phyloP scores from a whole-genome alignment of 2,329 filamentous ascomycete species.

The Penicillium sp. region DNA sequence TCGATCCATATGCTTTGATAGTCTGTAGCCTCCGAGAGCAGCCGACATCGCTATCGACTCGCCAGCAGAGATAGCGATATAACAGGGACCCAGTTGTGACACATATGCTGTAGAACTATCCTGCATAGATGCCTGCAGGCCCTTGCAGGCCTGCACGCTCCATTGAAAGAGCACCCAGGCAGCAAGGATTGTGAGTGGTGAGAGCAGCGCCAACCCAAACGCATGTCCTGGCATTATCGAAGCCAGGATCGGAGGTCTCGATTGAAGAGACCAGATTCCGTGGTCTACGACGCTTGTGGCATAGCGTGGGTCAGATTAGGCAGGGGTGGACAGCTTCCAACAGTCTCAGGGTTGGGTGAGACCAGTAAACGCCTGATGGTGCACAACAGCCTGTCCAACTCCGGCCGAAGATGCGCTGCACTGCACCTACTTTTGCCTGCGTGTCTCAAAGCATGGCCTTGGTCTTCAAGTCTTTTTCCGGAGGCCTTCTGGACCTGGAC shows the following conservation, averaged over 20 bases:
- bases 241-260: slow-evolving; percentile 15
- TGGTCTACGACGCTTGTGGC: slow-evolving; percentile 3
- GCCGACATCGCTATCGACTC: background rate
- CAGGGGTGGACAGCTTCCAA: slow-evolving; percentile 5
- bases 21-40: background rate
- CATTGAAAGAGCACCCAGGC: slow-evolving; percentile 10
- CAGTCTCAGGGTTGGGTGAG: background rate
- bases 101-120: slow-evolving; percentile 17
- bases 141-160: slow-evolving; percentile 20
- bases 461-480: background rate
- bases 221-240: slow-evolving; percentile 4
- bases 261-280: background rate
- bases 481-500: background rate
- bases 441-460: background rate
- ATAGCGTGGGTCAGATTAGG: slow-evolving; percentile 13
- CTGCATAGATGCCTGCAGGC: slow-evolving; percentile 19
- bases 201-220: slow-evolving; percentile 8
- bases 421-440: background rate
- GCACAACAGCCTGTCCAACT: background rate
- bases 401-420: background rate
- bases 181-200: slow-evolving; percentile 13
- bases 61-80: background rate
- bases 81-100: slow-evolving; percentile 11
- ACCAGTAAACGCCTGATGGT: background rate
- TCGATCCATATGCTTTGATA: background rate